Evolutionary conservation across 495 filamentous ascomycete genomes (phyloP).

Genomic region (Talaromyces adpressus): DNA sequence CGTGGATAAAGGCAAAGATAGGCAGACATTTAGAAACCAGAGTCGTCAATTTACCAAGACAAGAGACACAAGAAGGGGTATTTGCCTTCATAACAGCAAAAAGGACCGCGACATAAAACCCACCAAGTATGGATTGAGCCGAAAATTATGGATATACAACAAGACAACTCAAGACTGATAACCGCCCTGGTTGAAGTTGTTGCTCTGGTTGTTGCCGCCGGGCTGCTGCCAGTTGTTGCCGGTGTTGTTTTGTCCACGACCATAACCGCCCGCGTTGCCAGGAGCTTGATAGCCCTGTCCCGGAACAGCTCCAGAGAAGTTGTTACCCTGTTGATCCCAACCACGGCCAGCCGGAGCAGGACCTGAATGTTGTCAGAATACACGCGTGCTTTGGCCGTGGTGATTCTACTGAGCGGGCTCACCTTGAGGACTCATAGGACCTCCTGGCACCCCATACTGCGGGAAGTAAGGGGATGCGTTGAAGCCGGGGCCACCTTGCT

Average conservation of each 20-base stretch:
- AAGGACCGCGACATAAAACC: conserved; percentile 1
- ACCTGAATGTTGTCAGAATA: conserved; percentile 28
- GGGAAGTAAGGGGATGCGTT: conserved; percentile 81
- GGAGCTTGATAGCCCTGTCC: conserved; percentile 54
- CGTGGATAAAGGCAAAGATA: conserved; percentile 1
- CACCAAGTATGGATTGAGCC: not conserved
- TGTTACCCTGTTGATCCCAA: conserved; percentile 55
- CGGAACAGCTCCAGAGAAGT: conserved; percentile 50
- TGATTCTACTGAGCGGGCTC: conserved; percentile 14
- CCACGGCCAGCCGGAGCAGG: conserved; percentile 55
- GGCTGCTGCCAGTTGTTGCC: conserved; percentile 65
- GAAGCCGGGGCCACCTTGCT: conserved; percentile 47
- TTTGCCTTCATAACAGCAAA: not conserved
- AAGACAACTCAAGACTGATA: conserved; percentile 40
- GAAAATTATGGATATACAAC: not conserved
- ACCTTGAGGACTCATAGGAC: conserved; percentile 69
- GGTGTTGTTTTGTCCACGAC: conserved; percentile 69
- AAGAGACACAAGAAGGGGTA: not conserved
- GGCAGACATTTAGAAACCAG: conserved; percentile 4
- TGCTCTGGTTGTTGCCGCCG: conserved; percentile 20
- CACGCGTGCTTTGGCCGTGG: not conserved
- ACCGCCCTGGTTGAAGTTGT: conserved; percentile 29
- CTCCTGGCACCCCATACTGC: conserved; percentile 69
- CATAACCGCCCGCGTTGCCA: conserved; percentile 74
- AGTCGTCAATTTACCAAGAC: conserved; percentile 6